Base-by-base conservation (phyloP, 371 early-diverging fungal genomes). In the Gilbertella persicaria region DNA sequence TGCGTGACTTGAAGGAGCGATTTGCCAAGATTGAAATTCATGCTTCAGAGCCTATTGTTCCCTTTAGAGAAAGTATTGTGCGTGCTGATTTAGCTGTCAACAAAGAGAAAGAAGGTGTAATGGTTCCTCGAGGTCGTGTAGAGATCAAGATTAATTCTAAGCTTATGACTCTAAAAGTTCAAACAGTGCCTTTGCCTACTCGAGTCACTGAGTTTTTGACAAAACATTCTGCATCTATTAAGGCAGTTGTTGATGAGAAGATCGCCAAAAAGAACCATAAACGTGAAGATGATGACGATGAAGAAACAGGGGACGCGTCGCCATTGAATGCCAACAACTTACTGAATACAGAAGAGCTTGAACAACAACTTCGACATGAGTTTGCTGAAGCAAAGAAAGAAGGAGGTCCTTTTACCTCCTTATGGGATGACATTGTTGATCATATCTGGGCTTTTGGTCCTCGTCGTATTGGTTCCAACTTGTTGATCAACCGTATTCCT, bases 41-140 rank as follows among this genome's bases (percentile, higher is more conserved):
- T 51, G 96, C 89, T 9, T 95, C 95, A 7, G 83, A 85, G 37
- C 98, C 99, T 0, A 91, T 97, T 63, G 98, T 99, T 0, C 98
- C 98, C n/a, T 98, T 93, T 78, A 82, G 97, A 35, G 99, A 99
- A 72, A 92, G 94, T 2, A 87, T 97, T 46, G 86, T 87, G 13
- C 58, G 49, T 17, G 64, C 43, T 35, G 73, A 73, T 28, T 38
- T 60, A 50, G 75, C 62, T 45, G 70, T 50, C 4, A 80, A 57
- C 33, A 75, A 72, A 28, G 79, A 80, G 19, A 74, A 69, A 21
- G 73, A 74, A 14, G 70, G 66, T n/a, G 72, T 63, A 0, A 62
- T 50, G 23, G 19, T 82, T 16, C 82, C 88, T 5, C 79, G 86
- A 7, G 96, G 96, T 39, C 82, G 46, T 16, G n/a, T 55, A 6